A percentile compares a stretch with the other conserved stretches of the same genome.
Conservation (phyloP, 352 stramenopile species). For the Saprolegnia parasitica region DNA sequence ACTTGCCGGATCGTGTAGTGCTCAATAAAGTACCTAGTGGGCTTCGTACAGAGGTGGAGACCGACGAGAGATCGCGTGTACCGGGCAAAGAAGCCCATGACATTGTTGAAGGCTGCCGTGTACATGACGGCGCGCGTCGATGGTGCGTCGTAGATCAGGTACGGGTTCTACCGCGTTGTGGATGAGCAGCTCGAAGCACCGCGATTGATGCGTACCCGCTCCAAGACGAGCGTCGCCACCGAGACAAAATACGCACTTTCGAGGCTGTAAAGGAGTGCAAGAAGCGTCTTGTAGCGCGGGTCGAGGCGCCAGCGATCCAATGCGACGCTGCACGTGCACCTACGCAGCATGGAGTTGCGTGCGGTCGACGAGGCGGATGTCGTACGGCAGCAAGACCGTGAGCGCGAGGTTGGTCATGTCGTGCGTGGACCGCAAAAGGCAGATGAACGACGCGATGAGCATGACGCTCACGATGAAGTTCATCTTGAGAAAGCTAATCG, state of each 20-base stretch:
- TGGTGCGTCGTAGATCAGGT: conserved; percentile 20
- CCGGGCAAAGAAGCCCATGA: conserved; percentile 18
- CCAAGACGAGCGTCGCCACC: conserved; percentile 17
- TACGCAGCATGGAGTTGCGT: background rate
- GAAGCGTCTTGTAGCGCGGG: background rate
- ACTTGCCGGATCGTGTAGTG: conserved; percentile 25
- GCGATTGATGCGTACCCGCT: conserved; percentile 4
- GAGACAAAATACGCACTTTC: conserved; percentile 15
- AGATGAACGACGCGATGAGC: conserved; percentile 14
- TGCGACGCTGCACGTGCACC: conserved; percentile 5
- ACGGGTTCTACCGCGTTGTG: conserved; percentile 8
- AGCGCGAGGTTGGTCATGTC: background rate
- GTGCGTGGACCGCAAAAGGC: conserved; percentile 4
- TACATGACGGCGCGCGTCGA: conserved; percentile 17
- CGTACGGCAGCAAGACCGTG: conserved; percentile 13
- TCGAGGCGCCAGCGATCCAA: background rate
- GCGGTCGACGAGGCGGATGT: background rate
- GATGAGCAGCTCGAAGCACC: background rate
- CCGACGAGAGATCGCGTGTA: background rate
- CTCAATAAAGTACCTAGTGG: conserved; percentile 26
- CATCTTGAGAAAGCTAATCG: conserved; percentile 8
- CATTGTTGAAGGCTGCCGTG: conserved; percentile 25
- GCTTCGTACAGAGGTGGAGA: background rate
- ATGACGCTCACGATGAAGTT: conserved; percentile 22
- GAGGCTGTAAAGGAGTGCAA: conserved; percentile 13